Conservation (phyloP, 2,329 filamentous ascomycete species). For the Fusarium irregulare region DNA sequence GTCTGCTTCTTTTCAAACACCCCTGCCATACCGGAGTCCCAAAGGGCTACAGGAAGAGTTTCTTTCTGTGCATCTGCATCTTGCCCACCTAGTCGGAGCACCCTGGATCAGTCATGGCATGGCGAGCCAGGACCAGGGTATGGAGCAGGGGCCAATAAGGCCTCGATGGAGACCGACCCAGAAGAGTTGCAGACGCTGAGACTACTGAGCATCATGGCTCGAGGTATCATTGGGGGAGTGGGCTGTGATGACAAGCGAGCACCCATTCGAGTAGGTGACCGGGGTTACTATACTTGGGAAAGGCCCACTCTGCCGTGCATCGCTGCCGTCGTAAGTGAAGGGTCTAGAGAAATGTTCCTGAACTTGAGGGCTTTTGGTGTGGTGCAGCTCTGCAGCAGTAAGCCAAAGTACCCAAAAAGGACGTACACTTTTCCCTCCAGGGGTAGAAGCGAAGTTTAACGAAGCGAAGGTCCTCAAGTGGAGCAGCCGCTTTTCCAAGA, state of each 20-base stretch:
- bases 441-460: slow-evolving; percentile 40
- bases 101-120: slow-evolving; percentile 36
- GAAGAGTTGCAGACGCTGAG: slow-evolving; percentile 35
- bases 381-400: slow-evolving; percentile 9
- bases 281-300: slow-evolving; percentile 28
- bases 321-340: slow-evolving; percentile 32
- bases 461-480: slow-evolving; percentile 38
- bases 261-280: slow-evolving; percentile 34
- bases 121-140: slow-evolving; percentile 36
- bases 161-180: slow-evolving; percentile 29
- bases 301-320: slow-evolving; percentile 33
- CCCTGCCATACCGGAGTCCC: slow-evolving; percentile 36
- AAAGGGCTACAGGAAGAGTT: slow-evolving; percentile 30
- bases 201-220: slow-evolving; percentile 33
- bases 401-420: slow-evolving; percentile 31
- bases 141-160: slow-evolving; percentile 41
- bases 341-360: slow-evolving; percentile 20
- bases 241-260: slow-evolving; percentile 42
- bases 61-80: slow-evolving; percentile 38
- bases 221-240: slow-evolving; percentile 41
- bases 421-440: slow-evolving; percentile 34
- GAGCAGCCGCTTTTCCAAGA: slow-evolving; percentile 24
- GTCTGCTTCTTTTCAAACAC: slow-evolving; percentile 17
- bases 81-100: slow-evolving; percentile 43
- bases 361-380: slow-evolving; percentile 26